Conservation (phyloP, 2,329 filamentous ascomycete genomes). For the Madurella mycetomatis region DNA sequence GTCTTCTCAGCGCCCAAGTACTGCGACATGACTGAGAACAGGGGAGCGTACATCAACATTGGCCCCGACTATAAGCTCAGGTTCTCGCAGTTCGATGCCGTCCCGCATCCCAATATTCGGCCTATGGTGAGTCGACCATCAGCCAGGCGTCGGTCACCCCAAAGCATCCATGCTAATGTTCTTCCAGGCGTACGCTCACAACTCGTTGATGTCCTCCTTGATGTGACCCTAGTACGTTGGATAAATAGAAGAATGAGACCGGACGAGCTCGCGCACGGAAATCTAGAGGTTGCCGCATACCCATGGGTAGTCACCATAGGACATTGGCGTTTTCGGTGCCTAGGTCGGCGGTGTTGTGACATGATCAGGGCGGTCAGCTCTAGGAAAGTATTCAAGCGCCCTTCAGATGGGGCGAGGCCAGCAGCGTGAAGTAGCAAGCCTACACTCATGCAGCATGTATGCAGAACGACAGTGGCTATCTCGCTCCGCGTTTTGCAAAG, state of each 20-base stretch:
- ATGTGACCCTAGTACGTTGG: constrained; percentile 46
- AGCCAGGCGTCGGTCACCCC: neutral
- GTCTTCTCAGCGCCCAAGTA: constrained; percentile 98
- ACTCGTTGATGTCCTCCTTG: constrained; percentile 72
- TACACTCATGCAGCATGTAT: too few species aligned
- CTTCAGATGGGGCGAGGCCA: too few species aligned
- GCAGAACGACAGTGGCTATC: too few species aligned
- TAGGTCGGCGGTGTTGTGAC: too few species aligned
- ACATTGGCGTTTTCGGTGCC: neutral
- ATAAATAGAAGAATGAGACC: constrained; percentile 3
- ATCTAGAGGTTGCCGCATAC: constrained; percentile 4
- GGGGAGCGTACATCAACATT: constrained; percentile 97
- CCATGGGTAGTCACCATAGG: neutral
- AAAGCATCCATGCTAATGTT: neutral
- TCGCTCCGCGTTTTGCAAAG: too few species aligned
- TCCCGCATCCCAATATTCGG: constrained; percentile 91
- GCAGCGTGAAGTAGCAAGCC: too few species aligned
- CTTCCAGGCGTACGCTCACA: constrained; percentile 73
- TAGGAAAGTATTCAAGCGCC: neutral
- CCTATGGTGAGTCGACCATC: constrained; percentile 63
- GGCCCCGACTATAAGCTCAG: constrained; percentile 85
- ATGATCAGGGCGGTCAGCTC: neutral
- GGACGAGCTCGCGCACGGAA: neutral
- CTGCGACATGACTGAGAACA: constrained; percentile 97
- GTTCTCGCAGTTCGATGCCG: constrained; percentile 91